phyloP scores from a whole-genome alignment of 2,329 filamentous ascomycete species.

The Fusarium sp. region DNA sequence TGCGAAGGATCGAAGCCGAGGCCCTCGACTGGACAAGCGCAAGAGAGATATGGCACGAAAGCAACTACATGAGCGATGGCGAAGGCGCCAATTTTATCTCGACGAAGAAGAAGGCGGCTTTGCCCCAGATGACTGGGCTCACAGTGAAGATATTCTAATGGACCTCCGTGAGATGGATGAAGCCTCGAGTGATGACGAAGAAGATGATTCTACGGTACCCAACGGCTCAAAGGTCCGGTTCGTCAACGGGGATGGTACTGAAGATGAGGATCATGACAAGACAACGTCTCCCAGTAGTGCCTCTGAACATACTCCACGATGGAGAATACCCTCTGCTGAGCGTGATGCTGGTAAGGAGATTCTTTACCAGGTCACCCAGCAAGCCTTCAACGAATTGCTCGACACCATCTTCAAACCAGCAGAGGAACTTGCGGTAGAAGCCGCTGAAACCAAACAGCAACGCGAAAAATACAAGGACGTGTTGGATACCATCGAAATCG shows the following conservation, averaged over 20 bases:
- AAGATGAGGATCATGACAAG: constrained; percentile 78
- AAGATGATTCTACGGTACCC: constrained; percentile 68
- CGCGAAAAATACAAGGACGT: constrained; percentile 69
- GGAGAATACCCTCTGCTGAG: constrained; percentile 84
- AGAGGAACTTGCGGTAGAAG: constrained; percentile 81
- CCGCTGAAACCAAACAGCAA: constrained; percentile 71
- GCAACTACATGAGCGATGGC: constrained; percentile 79
- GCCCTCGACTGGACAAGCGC: constrained; percentile 57
- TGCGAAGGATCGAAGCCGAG: constrained; percentile 54
- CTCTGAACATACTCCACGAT: constrained; percentile 81
- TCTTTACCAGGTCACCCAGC: constrained; percentile 90
- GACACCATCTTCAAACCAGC: constrained; percentile 86
- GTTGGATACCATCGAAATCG: constrained; percentile 58
- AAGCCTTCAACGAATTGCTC: constrained; percentile 91
- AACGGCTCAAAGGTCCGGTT: constrained; percentile 86
- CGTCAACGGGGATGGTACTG: constrained; percentile 77
- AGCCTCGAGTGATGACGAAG: constrained; percentile 59
- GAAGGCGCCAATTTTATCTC: constrained; percentile 82
- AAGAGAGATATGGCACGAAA: constrained; percentile 62
- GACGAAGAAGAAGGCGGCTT: constrained; percentile 84
- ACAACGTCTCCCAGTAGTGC: constrained; percentile 79
- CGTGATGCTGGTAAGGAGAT: constrained; percentile 88
- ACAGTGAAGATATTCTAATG: constrained; percentile 69
- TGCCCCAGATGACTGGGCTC: constrained; percentile 74
- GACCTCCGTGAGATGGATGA: constrained; percentile 55